Percentiles rank a stretch among this genome's conserved stretches.
Conservation (phyloP, 2,329 filamentous ascomycete genomes). For the Neurospora sp. region DNA sequence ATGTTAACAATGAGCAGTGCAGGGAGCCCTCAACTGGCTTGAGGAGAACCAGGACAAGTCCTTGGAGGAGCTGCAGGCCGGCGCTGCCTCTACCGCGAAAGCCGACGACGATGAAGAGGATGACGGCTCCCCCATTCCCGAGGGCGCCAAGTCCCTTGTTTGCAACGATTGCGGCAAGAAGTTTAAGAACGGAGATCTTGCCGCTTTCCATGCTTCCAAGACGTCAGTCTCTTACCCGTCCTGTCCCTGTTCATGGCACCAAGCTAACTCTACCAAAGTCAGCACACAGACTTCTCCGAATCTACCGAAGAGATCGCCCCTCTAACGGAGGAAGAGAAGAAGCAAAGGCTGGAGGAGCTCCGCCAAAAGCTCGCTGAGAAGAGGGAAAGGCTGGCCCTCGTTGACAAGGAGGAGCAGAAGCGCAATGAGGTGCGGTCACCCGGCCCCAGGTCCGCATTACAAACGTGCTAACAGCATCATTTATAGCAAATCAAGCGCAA, state of each 20-base stretch:
- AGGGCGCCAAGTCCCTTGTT: constrained; percentile 67
- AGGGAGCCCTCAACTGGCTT: constrained; percentile 88
- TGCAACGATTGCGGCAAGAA: constrained; percentile 95
- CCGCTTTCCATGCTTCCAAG: constrained; percentile 84
- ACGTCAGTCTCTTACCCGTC: constrained; percentile 39
- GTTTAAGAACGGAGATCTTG: constrained; percentile 71
- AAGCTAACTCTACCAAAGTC: constrained; percentile 33
- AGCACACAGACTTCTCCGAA: constrained; percentile 84
- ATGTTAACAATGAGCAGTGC: constrained; percentile 43
- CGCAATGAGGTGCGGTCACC: constrained; percentile 62
- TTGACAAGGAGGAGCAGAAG: constrained; percentile 74
- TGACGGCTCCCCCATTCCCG: constrained; percentile 46
- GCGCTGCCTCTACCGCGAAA: constrained; percentile 20
- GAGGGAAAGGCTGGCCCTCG: constrained; percentile 53
- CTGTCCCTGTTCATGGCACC: neutral
- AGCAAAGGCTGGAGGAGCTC: constrained; percentile 65
- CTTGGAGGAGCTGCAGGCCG: constrained; percentile 65
- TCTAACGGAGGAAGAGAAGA: constrained; percentile 85
- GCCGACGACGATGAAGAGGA: constrained; percentile 30
- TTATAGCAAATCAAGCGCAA: constrained; percentile 66
- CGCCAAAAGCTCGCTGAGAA: constrained; percentile 63
- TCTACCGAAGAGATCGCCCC: constrained; percentile 88
- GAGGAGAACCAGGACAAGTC: constrained; percentile 84
- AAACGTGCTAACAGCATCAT: constrained; percentile 8
- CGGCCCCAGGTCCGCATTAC: neutral